A percentile compares a stretch with the other conserved stretches of the same genome.
These are phyloP conservation scores for Metschnikowia noctiluminum DNA, from an alignment of 805 yeast species.

Conservation along the genomic window DNA sequence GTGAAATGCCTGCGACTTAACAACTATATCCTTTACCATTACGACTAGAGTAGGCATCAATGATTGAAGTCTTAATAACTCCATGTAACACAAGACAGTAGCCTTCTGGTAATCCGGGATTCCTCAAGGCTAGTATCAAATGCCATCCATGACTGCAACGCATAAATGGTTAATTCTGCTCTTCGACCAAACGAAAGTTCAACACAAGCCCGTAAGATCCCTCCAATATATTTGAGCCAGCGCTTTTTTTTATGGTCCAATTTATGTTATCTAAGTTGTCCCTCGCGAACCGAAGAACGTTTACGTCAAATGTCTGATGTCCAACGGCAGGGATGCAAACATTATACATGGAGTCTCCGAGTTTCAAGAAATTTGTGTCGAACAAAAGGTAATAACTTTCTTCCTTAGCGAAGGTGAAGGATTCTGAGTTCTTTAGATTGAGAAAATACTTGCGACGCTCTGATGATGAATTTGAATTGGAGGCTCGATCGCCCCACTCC, in stretches of 20 bases:
- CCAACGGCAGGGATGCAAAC: constrained; percentile 49
- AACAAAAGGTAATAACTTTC: constrained; percentile 47
- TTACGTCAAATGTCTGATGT: constrained; percentile 43
- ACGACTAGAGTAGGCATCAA: too few relatives aligned
- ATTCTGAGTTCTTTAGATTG: constrained; percentile 32
- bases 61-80: too few relatives aligned
- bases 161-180: constrained; percentile 12
- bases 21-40: too few relatives aligned
- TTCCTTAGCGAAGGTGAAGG: constrained; percentile 39
- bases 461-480: constrained; percentile 28
- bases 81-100: too few relatives aligned
- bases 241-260: constrained; percentile 41
- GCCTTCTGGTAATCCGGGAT: too few relatives aligned
- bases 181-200: constrained; percentile 38
- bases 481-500: constrained; percentile 17
- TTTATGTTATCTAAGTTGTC: constrained; percentile 44
- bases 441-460: constrained; percentile 45
- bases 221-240: constrained; percentile 28
- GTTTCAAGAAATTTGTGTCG: constrained; percentile 50
- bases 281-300: constrained; percentile 41
- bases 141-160: neutral
- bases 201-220: constrained; percentile 35
- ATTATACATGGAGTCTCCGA: constrained; percentile 48
- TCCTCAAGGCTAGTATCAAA: too few relatives aligned
- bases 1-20: too few relatives aligned